Conservation (phyloP, 1,139 yeast genomes). For the Kodamaea sp. region DNA sequence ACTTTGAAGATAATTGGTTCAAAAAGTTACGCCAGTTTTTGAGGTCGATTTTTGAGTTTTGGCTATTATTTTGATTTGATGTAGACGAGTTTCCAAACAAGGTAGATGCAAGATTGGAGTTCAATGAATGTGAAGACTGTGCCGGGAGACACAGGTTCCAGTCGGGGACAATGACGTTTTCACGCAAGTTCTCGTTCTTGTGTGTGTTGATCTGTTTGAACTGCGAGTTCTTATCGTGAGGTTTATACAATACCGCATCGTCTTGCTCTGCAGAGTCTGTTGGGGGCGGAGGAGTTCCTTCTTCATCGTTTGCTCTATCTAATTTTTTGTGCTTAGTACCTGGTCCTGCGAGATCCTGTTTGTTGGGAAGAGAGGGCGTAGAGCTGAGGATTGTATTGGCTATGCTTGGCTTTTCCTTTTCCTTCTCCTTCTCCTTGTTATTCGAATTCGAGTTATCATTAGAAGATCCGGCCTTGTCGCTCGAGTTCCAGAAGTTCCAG, state of each 20-base stretch:
- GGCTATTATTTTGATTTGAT: slow-evolving; percentile 25
- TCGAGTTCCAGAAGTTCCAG: slow-evolving; percentile 43
- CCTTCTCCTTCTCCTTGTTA: slow-evolving; percentile 10
- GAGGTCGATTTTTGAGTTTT: slow-evolving; percentile 27
- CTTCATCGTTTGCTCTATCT: slow-evolving; percentile 6
- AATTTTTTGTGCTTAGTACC: slow-evolving; percentile 3
- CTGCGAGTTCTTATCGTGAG: slow-evolving; percentile 44
- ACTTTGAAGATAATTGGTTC: slow-evolving; percentile 35
- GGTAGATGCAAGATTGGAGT: slow-evolving; percentile 15
- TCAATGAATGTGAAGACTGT: slow-evolving; percentile 18
- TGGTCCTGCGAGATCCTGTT: slow-evolving; percentile 14
- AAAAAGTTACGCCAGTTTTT: slow-evolving; percentile 42
- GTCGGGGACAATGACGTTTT: slow-evolving; percentile 45
- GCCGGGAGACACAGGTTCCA: slow-evolving; percentile 44
- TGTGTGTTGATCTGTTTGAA: slow-evolving; percentile 48
- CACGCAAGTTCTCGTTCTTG: slow-evolving; percentile 44
- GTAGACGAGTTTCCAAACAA: slow-evolving; percentile 29
- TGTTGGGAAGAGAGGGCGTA: slow-evolving; percentile 29
- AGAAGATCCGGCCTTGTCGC: slow-evolving; percentile 6
- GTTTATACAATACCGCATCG: slow-evolving; percentile 50
- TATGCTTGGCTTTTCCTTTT: slow-evolving; percentile 14
- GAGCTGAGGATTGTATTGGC: slow-evolving; percentile 40
- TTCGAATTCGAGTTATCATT: not conserved
- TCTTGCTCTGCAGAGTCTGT: slow-evolving; percentile 20
- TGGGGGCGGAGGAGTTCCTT: slow-evolving; percentile 8